Percentiles rank a stretch among this genome's conserved stretches.
Evolutionary conservation across 2,329 filamentous ascomycete species (phyloP).

Genomic region (Bipolaris oryzae): DNA sequence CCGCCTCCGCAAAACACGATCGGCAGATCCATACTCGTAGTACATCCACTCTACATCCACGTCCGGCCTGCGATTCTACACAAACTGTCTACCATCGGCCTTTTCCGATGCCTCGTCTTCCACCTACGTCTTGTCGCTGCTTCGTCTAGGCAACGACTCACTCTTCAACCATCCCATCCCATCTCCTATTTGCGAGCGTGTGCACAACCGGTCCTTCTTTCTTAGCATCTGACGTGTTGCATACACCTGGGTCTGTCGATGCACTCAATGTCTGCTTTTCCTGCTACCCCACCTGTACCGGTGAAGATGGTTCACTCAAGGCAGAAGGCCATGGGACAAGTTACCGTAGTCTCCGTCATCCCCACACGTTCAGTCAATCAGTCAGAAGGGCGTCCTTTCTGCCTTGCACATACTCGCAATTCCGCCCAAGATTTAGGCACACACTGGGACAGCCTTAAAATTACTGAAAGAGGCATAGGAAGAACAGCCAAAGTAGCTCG

Average conservation of each 20-base stretch:
- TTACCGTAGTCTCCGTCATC: slow-evolving; percentile 17
- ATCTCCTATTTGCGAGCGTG: slow-evolving; percentile 19
- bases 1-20: slow-evolving; percentile 9
- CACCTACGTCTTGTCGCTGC: slow-evolving; percentile 5
- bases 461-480: slow-evolving; percentile 9
- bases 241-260: slow-evolving; percentile 16
- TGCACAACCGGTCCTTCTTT: slow-evolving; percentile 15
- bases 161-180: slow-evolving; percentile 7
- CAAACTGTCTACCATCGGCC: slow-evolving; percentile 7
- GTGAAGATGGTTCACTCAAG: slow-evolving; percentile 37
- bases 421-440: slow-evolving; percentile 12
- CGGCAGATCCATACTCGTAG: background rate
- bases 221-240: slow-evolving; percentile 33
- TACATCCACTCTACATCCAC: background rate
- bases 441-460: background rate
- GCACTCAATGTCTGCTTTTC: slow-evolving; percentile 14
- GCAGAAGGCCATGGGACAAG: slow-evolving; percentile 33
- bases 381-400: slow-evolving; percentile 9
- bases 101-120: slow-evolving; percentile 1
- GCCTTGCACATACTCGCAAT: slow-evolving; percentile 20
- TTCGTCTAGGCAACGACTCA: slow-evolving; percentile 36
- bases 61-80: background rate
- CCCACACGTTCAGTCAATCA: slow-evolving; percentile 18
- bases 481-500: slow-evolving; percentile 11
- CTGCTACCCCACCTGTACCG: slow-evolving; percentile 40